phyloP scores from a whole-genome alignment of 1,139 yeast species.

The Lodderomyces oxycetoniae region DNA sequence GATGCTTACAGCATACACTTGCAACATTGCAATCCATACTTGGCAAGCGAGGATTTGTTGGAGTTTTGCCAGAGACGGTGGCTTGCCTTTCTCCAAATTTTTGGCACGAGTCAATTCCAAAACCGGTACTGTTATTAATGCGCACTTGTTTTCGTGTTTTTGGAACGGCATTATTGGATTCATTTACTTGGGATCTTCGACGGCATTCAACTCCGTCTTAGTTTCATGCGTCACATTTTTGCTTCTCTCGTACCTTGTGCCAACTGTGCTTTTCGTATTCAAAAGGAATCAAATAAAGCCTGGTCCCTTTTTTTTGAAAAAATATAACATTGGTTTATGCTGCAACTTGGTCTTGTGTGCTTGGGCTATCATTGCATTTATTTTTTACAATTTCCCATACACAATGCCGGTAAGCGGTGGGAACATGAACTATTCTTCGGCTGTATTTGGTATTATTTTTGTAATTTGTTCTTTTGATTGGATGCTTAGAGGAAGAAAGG shows the following conservation, averaged over 20 bases:
- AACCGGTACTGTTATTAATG: slow-evolving; percentile 33
- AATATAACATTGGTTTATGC: slow-evolving; percentile 18
- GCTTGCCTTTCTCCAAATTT: slow-evolving; percentile 35
- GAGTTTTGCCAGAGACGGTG: slow-evolving; percentile 70
- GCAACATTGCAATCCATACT: slow-evolving; percentile 67
- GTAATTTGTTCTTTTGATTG: slow-evolving; percentile 33
- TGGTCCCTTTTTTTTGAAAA: slow-evolving; percentile 50
- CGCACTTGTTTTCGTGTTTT: slow-evolving; percentile 32
- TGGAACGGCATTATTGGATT: slow-evolving; percentile 37
- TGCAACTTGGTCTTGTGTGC: slow-evolving; percentile 21
- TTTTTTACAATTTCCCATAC: slow-evolving; percentile 42
- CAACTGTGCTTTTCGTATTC: slow-evolving; percentile 27
- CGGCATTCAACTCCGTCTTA: slow-evolving; percentile 40
- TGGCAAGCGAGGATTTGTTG: slow-evolving; percentile 75
- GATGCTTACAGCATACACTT: slow-evolving; percentile 61
- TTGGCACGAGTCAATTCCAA: slow-evolving; percentile 29
- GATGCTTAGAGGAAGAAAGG: slow-evolving; percentile 34
- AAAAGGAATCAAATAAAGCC: slow-evolving; percentile 35
- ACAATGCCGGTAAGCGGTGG: slow-evolving; percentile 43
- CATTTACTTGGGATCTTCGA: slow-evolving; percentile 39
- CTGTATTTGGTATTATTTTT: slow-evolving; percentile 33
- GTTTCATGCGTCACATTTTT: slow-evolving; percentile 35
- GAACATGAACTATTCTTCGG: slow-evolving; percentile 45
- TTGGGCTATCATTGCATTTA: slow-evolving; percentile 41
- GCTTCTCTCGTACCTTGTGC: slow-evolving; percentile 32